Conservation (phyloP, 441 rosid genomes). For the Viola pubescens region DNA sequence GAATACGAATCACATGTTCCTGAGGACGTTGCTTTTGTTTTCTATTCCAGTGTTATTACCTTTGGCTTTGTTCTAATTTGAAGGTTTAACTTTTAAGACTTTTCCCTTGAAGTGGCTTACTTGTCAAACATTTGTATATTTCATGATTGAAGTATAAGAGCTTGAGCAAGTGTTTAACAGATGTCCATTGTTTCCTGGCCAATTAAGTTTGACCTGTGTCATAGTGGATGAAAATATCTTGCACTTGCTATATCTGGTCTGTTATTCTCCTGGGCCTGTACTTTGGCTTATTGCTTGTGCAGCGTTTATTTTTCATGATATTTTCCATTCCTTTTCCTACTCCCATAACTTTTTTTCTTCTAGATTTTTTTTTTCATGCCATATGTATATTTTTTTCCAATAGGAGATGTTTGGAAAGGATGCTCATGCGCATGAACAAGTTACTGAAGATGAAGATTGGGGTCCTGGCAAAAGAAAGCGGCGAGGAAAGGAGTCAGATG, state of each 20-base stretch:
- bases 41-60: too few relatives aligned
- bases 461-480: constrained; percentile 80
- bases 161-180: neutral
- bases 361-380: too few relatives aligned
- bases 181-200: neutral
- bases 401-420: constrained; percentile 99
- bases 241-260: neutral
- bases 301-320: constrained; percentile 5
- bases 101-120: constrained; percentile 3
- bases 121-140: neutral
- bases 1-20: neutral
- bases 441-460: constrained; percentile 99
- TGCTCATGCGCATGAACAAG: constrained; percentile 56
- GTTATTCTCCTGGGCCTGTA: neutral
- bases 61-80: neutral
- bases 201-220: neutral
- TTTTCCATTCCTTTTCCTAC: constrained; percentile 5
- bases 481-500: constrained; percentile 77
- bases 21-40: neutral
- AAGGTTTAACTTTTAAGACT: neutral
- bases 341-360: too few relatives aligned
- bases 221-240: neutral
- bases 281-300: neutral
- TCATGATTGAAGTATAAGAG: neutral
- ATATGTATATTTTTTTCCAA: neutral